Percentiles rank a stretch among this genome's conserved stretches.
phyloP scores from a whole-genome alignment of 78 protist species.

The Dictyostelium intermedium region DNA sequence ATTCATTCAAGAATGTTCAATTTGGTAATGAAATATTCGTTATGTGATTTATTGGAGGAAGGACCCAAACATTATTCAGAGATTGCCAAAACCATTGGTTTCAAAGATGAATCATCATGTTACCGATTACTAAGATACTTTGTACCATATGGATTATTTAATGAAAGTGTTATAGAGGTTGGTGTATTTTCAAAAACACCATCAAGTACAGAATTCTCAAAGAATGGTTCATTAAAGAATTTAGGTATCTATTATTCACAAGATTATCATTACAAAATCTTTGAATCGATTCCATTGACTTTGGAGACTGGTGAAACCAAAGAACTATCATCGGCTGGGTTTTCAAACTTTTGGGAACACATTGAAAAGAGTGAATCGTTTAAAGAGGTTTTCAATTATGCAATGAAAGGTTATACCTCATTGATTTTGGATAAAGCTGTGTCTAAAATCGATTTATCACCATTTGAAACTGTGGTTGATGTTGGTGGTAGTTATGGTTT shows the following conservation, averaged over 20 bases:
- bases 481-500: conserved; percentile 29
- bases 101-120: background rate
- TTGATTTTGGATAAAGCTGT: background rate
- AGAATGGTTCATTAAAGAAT: too few species aligned
- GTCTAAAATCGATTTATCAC: background rate
- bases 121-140: background rate
- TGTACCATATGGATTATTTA: background rate
- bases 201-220: background rate
- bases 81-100: background rate
- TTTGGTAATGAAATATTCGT: background rate
- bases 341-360: background rate
- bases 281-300: background rate
- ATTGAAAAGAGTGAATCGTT: background rate
- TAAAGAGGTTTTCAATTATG: background rate
- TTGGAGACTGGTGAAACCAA: background rate
- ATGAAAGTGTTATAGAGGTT: background rate
- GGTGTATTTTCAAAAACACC: background rate
- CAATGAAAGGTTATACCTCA: background rate
- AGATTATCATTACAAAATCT: background rate
- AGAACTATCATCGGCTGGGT: background rate
- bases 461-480: background rate
- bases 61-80: background rate
- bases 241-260: too few species aligned
- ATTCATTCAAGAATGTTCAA: background rate
- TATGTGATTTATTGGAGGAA: background rate